Evolutionary conservation across 2,329 filamentous ascomycete genomes (phyloP), one percentile per base, ranked within the genome.

Genomic region (Mycosphaerella sp.): DNA sequence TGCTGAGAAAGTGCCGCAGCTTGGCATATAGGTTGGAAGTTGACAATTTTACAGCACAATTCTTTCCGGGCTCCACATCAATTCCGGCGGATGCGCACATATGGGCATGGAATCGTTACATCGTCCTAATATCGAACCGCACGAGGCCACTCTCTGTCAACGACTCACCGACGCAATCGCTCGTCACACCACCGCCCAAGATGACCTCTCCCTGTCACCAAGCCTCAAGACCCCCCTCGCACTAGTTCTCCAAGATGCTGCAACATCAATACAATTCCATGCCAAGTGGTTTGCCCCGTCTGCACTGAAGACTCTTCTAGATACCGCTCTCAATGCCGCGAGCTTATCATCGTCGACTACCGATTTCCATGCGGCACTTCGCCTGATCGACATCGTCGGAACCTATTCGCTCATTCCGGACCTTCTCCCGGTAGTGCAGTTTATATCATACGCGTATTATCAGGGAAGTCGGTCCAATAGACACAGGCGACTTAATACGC

Each of bases 221-320:
- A 32, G 44, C 17, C 41, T 38, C 21, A 46, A 21, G n/a, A 41
- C 52, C 6, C 40, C 59, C 4, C 53, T 66, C 9, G 52, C 62
- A 10, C 14, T 41, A 14, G 56, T 63, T 4, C 60, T 68, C 10
- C 59, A 57, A n/a, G 50, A 61, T 23, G 59, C 61, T 11, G 53
- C 63, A 5, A 58, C 59, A 6, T 57, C 59, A 36, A 61, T 68
- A 32, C 61, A 61, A 17, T 65, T 61, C 47, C 59, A 68, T 48
- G 65, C 66, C 23, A 67, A 68, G 51, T 68, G 66, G 66, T 68
- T 69, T 45, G 60, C 61, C 1, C 64, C 63, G 4, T 46, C 38
- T 9, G 57, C 59, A 10, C 57, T 69, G 8, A 49, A 51, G 14
- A 56, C 45, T 11, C 54, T 69, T 2, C 46, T 68, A 11, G 45